A percentile compares a stretch with the other conserved stretches of the same genome.
These are phyloP conservation scores for Candida nonsorbophila DNA, from an alignment of 805 yeast species.

Conservation along the genomic window DNA sequence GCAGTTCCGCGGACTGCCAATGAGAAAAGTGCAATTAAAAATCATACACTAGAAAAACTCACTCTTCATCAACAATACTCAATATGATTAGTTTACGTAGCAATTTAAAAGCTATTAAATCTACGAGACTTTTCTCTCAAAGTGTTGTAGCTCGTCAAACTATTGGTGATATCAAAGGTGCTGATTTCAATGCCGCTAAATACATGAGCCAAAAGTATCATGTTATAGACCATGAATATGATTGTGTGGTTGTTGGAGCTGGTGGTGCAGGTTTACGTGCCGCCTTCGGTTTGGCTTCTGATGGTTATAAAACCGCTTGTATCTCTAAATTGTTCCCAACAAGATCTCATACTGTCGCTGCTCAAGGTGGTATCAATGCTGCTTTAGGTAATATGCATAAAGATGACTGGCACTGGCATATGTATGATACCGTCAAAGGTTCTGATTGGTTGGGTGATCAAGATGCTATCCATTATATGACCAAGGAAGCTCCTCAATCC, in stretches of 20 bases:
- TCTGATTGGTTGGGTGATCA: conserved; percentile 99
- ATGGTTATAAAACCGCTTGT: conserved; percentile 97
- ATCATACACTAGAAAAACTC: conserved; percentile 1
- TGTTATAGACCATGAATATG: conserved; percentile 95
- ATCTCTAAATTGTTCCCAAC: conserved; percentile 95
- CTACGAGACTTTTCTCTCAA: conserved; percentile 18
- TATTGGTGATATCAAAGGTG: conserved; percentile 35
- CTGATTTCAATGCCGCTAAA: conserved; percentile 36
- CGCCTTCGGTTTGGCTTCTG: conserved; percentile 95
- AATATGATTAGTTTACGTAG: conserved; percentile 10
- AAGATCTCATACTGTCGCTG: conserved; percentile 98
- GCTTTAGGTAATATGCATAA: conserved; percentile 98
- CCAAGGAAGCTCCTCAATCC: conserved; percentile 94
- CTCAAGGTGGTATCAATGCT: conserved; percentile 99
- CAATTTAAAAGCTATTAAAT: conserved; percentile 2
- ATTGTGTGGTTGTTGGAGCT: conserved; percentile 96
- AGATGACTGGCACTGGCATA: conserved; percentile 99
- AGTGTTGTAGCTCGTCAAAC: conserved; percentile 25
- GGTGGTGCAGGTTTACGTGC: conserved; percentile 99
- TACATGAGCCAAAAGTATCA: conserved; percentile 66
- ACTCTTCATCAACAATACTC: background rate
- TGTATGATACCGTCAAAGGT: conserved; percentile 99
- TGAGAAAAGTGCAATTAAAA: conserved; percentile 3
- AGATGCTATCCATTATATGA: conserved; percentile 98
- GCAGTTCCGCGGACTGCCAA: too few relatives aligned